Conservation (phyloP, 495 filamentous ascomycete species). For the Staphylotrichum longicolle region DNA sequence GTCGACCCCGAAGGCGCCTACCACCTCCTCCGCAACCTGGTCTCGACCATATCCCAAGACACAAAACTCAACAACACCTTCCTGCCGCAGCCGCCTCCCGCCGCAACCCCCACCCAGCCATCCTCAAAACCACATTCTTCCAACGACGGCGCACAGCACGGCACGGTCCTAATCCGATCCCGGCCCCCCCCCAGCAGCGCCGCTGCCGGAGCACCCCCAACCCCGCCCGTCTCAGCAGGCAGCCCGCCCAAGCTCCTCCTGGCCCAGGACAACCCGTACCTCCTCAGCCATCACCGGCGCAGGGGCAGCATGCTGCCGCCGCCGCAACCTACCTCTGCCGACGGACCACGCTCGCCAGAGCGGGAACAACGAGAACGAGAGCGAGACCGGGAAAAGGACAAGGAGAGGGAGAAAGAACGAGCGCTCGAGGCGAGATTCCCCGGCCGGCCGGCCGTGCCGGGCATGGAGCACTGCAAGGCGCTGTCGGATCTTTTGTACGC, state of each 20-base stretch:
- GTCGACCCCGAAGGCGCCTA: constrained; percentile 90
- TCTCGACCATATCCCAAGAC: constrained; percentile 47
- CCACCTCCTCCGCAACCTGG: constrained; percentile 70
- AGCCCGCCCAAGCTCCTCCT: constrained; percentile 63
- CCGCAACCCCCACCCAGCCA: background rate
- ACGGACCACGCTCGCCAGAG: constrained; percentile 16
- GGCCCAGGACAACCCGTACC: constrained; percentile 79
- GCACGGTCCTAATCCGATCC: constrained; percentile 44
- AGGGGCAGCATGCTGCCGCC: constrained; percentile 52
- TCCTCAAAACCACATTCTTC: constrained; percentile 1
- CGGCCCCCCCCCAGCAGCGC: constrained; percentile 27
- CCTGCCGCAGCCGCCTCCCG: constrained; percentile 19
- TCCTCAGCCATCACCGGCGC: constrained; percentile 71
- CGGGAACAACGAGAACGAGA: constrained; percentile 11
- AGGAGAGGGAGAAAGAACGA: constrained; percentile 46
- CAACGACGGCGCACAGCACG: constrained; percentile 40
- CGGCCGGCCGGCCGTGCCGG: constrained; percentile 53
- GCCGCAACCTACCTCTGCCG: background rate
- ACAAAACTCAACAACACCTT: constrained; percentile 41
- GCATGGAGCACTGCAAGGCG: constrained; percentile 89
- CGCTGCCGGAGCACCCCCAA: constrained; percentile 36
- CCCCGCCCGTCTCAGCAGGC: constrained; percentile 4
- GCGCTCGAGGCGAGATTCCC: constrained; percentile 49
- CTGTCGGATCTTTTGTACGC: constrained; percentile 86
- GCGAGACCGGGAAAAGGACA: constrained; percentile 41